These are phyloP conservation scores for Pseudomassariella vexata DNA, from an alignment of 2,329 filamentous ascomycete genomes.

Conservation along the genomic window DNA sequence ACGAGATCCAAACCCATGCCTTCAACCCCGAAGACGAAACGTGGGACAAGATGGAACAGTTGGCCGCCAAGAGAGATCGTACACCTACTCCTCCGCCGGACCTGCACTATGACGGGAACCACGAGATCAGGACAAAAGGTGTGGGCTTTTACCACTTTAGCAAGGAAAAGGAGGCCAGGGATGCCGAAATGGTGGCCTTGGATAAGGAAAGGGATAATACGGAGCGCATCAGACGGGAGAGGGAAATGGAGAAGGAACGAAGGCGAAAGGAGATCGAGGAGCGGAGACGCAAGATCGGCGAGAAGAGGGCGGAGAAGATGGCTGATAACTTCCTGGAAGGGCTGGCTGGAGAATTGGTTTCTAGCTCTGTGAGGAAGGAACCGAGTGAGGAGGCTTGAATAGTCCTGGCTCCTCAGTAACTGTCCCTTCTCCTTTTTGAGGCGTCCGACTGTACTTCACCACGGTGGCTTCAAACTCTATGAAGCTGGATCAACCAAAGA, in stretches of 20 bases:
- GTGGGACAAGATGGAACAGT: constrained; percentile 63
- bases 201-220: constrained; percentile 63
- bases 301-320: constrained; percentile 33
- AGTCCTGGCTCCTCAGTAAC: no score
- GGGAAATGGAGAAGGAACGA: constrained; percentile 51
- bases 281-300: constrained; percentile 56
- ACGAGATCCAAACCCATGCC: constrained; percentile 75
- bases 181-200: constrained; percentile 69
- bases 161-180: constrained; percentile 59
- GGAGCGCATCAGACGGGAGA: constrained; percentile 52
- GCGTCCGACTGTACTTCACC: no score
- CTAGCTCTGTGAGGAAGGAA: constrained; percentile 5
- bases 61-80: constrained; percentile 73
- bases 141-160: constrained; percentile 91
- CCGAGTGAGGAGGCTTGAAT: no score
- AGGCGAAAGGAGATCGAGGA: constrained; percentile 59
- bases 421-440: no score
- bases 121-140: constrained; percentile 81
- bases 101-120: constrained; percentile 78
- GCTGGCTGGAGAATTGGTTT: constrained; percentile 23
- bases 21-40: constrained; percentile 67
- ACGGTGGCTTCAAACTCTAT: no score
- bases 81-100: constrained; percentile 74
- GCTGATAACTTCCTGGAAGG: constrained; percentile 30
- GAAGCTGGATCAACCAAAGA: no score